A percentile compares a stretch with the other conserved stretches of the same genome.
Conservation (phyloP, 2,329 filamentous ascomycete species). For the Microdochium bolleyi region DNA sequence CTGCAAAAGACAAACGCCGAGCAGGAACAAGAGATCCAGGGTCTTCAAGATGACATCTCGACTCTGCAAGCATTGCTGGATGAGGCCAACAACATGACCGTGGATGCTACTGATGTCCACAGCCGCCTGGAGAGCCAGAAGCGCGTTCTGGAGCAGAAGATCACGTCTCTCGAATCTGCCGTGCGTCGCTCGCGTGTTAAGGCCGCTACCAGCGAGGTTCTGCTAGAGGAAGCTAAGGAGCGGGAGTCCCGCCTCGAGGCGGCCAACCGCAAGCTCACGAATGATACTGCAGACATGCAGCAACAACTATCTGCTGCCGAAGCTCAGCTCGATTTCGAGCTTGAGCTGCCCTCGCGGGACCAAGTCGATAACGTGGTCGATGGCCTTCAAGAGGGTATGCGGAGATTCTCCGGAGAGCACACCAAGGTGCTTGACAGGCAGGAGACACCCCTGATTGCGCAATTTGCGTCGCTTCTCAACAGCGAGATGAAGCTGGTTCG, state of each 20-base stretch:
- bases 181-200: slow-evolving; percentile 36
- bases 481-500: slow-evolving; percentile 11
- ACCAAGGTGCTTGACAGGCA: neutral
- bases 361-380: slow-evolving; percentile 31
- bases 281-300: slow-evolving; percentile 14
- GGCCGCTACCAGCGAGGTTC: slow-evolving; percentile 37
- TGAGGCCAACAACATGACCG: neutral
- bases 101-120: neutral
- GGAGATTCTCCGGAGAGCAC: neutral
- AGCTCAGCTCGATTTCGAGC: slow-evolving; percentile 9
- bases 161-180: slow-evolving; percentile 37
- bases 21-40: neutral
- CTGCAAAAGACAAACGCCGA: neutral
- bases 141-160: slow-evolving; percentile 26
- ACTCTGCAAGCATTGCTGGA: neutral
- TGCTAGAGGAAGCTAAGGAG: slow-evolving; percentile 29
- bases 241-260: slow-evolving; percentile 12
- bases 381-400: neutral
- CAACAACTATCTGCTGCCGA: slow-evolving; percentile 13
- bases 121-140: neutral
- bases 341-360: slow-evolving; percentile 4
- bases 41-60: neutral
- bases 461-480: slow-evolving; percentile 5
- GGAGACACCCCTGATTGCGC: neutral
- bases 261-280: slow-evolving; percentile 11